These are phyloP conservation scores for Ruellia speciosa DNA, from an alignment of 305 asterid species.

Conservation along the genomic window DNA sequence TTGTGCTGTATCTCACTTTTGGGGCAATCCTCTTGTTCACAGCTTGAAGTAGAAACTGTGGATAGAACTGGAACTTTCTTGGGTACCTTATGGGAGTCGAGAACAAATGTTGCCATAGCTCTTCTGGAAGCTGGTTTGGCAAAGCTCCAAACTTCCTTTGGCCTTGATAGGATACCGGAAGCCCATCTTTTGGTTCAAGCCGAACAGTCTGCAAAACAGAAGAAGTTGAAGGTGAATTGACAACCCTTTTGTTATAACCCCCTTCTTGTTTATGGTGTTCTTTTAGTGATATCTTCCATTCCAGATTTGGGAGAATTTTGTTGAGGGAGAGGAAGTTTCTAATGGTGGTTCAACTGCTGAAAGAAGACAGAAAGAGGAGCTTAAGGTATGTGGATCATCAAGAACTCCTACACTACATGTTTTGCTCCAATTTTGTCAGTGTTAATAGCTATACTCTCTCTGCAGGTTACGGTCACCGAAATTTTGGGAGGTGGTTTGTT, in stretches of 20 bases:
- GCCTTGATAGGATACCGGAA: constrained; percentile 74
- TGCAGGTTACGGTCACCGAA: constrained; percentile 79
- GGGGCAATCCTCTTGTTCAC: constrained; percentile 17
- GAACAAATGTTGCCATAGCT: constrained; percentile 57
- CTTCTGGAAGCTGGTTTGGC: constrained; percentile 96
- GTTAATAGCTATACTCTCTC: constrained; percentile 7
- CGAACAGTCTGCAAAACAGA: constrained; percentile 81
- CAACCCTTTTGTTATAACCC: constrained; percentile 6
- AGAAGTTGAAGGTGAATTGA: constrained; percentile 71
- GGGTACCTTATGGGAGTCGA: constrained; percentile 86
- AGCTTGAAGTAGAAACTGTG: constrained; percentile 94
- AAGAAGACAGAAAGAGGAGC: constrained; percentile 81
- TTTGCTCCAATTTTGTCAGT: constrained; percentile 1
- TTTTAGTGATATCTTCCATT: constrained; percentile 19
- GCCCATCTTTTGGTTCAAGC: constrained; percentile 85
- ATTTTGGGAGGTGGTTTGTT: constrained; percentile 89
- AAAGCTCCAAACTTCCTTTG: constrained; percentile 73
- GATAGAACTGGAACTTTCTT: constrained; percentile 97
- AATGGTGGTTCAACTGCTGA: constrained; percentile 50
- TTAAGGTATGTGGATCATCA: constrained; percentile 44
- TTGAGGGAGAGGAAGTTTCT: constrained; percentile 84
- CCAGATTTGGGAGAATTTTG: constrained; percentile 85
- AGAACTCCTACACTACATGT: constrained; percentile 3
- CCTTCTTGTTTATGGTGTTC: constrained; percentile 10
- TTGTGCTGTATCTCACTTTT: constrained; percentile 19